A percentile compares a stretch with the other conserved stretches of the same genome.
Evolutionary conservation across 306 rosid genomes (phyloP).

Genomic region (Cercis canadensis): DNA sequence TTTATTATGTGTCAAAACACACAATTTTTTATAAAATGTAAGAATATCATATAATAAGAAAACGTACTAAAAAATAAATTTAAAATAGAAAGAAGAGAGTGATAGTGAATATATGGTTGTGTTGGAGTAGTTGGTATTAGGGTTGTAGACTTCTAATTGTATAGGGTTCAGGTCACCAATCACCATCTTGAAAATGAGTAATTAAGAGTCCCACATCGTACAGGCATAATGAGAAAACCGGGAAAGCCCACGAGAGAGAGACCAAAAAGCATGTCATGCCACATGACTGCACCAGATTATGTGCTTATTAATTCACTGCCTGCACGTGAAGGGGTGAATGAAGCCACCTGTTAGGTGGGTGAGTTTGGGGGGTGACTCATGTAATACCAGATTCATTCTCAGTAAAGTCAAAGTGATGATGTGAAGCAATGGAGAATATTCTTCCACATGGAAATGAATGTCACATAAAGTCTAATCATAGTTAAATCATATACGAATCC

Average conservation of each 20-base stretch:
- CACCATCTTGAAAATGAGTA: constrained; percentile 23
- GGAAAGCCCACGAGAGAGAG: constrained; percentile 41
- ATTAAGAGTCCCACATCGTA: constrained; percentile 42
- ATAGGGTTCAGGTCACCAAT: constrained; percentile 40
- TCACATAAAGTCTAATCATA: constrained; percentile 42
- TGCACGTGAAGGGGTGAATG: constrained; percentile 40
- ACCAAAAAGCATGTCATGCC: constrained; percentile 50
- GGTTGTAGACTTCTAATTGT: constrained; percentile 35
- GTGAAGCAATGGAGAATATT: constrained; percentile 19
- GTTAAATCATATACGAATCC: neutral
- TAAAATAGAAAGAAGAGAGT: constrained; percentile 32
- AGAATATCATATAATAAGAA: no score
- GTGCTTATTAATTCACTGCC: constrained; percentile 32
- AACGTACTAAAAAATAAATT: no score
- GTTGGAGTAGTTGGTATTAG: neutral
- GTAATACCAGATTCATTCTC: neutral
- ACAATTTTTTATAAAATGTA: no score
- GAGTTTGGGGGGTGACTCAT: neutral
- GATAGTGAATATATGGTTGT: no score
- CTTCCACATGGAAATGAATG: neutral
- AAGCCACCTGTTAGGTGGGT: neutral
- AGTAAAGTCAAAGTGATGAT: constrained; percentile 33
- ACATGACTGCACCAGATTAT: constrained; percentile 40
- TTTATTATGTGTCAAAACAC: no score
- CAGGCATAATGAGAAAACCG: constrained; percentile 44